These are phyloP conservation scores for Vachellia pachyceras DNA, from an alignment of 306 rosid species.

Conservation along the genomic window DNA sequence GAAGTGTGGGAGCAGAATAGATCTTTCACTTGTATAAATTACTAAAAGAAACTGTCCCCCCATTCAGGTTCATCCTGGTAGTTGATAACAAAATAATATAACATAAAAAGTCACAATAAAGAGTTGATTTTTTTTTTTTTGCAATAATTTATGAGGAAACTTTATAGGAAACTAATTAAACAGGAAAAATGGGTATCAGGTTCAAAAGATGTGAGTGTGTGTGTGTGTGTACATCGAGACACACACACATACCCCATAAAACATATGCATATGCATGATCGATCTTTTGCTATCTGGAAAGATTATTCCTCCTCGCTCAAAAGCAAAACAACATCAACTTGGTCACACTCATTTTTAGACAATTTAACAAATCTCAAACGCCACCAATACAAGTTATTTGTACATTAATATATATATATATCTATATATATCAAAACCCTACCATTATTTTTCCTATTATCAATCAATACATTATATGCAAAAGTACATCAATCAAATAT, in stretches of 20 bases:
- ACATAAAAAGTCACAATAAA: background rate
- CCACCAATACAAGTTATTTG: background rate
- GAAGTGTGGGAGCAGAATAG: background rate
- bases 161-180: background rate
- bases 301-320: conserved; percentile 65
- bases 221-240: no score
- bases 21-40: background rate
- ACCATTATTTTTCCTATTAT: no score
- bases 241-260: background rate
- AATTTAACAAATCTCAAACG: background rate
- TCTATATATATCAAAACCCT: background rate
- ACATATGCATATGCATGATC: conserved; percentile 42
- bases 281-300: conserved; percentile 55
- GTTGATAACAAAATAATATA: background rate
- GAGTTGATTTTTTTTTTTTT: background rate
- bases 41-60: background rate
- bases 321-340: background rate
- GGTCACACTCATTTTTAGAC: background rate
- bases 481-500: background rate
- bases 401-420: no score
- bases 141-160: background rate
- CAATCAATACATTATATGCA: background rate
- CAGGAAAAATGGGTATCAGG: conserved; percentile 56
- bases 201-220: conserved; percentile 55
- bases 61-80: background rate